Evolutionary conservation across 192 early-diverging fungal genomes (phyloP), one percentile per base, ranked within the genome.

Genomic region (Paraglomus occultum): DNA sequence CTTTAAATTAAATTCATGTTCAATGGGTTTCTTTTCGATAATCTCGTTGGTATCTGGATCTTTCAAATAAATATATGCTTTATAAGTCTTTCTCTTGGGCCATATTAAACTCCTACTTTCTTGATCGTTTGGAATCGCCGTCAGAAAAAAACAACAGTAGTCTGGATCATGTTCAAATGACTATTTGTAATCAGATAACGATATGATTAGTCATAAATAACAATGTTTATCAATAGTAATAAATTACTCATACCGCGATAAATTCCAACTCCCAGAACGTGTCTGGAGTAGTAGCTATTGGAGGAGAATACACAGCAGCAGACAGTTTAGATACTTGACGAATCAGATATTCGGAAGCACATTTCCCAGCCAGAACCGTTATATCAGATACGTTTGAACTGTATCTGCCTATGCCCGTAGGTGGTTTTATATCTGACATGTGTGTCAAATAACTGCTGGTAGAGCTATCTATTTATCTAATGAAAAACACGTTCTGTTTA

Each of bases 231-330:
- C 17, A 51, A n/a, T n/a, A 1, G 17, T 18, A 3, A n/a, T 15
- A 43, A 8, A 44, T 7, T 40, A 52, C 17, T 23, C 66, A 8
- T 70, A 70, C 67, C 23, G 67, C 54, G 12, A 70, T 59, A 23
- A 70, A 70, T 38, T 70, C 55, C 1, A 70, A 39, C 50, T 70
- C 54, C 67, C 67, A 70, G 50, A 70, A 70, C 54, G 59, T 59
- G 42, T 59, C 55, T 15, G 46, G 55, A 47, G 67, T 50, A 50
- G 67, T 70, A 7, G 44, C 67, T 40, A 70, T 59, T 9, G 67
- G 67, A n/a, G 67, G 55, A 48, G 45, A 49, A 59, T 70, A 70
- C 1, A 70, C 46, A 10, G 67, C 48, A 10, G 44, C 42, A 17
- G 42, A 50, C 47, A 70, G 22, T 17, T 53, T 47, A 6, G 54